Base-by-base conservation (phyloP, 2,329 filamentous ascomycete species). In the Ceratocystis cacaofunesta region DNA sequence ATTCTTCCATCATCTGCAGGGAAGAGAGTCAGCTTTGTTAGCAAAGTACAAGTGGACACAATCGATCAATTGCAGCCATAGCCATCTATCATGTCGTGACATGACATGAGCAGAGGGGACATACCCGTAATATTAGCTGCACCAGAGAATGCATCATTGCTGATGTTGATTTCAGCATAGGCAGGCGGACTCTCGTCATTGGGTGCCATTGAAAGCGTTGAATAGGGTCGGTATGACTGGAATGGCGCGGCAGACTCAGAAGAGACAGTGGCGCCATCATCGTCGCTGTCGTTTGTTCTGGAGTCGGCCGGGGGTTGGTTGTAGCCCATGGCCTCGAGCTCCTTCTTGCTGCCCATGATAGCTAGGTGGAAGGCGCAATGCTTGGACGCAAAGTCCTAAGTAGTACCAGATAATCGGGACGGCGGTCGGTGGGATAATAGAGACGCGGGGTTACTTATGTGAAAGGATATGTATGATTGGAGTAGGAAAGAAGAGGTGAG, bases 1-100 rank as follows among this genome's bases (percentile, higher is more conserved):
- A 94, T 80, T 71, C 90, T 84, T 28, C 89, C 89, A 75, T 92
- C 87, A 68, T 83, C 88, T 85, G 63, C 25, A 25, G 19, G 17
- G 2, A 25, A 48, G 25, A 17, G 50, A 2, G 22, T 4, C 22
- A 17, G 28, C 17, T 3, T 32, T 61, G 57, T 66, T 61, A 67
- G 62, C 25, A 52, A 5, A n/a, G 10, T 15, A 41, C 17, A 22
- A n/a, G 50, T 1, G 41, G 10, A 30, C 36, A 19, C 15, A 6
- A 32, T 6, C n/a, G 46, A 12, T 3, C 6, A 57, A 28, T 15
- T 4, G 10, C 36, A 41, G 10, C 3, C 36, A 15, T 15, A 5
- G 36, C 36, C 10, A 41, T 15, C 10, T 41, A 12, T 41, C 10
- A 41, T 12, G 36, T 4, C 36, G 36, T 12, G 36, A 41, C 3